These are phyloP conservation scores for Metroxylon sagu DNA, from an alignment of 176 grass and related monocot species.

Conservation along the genomic window DNA sequence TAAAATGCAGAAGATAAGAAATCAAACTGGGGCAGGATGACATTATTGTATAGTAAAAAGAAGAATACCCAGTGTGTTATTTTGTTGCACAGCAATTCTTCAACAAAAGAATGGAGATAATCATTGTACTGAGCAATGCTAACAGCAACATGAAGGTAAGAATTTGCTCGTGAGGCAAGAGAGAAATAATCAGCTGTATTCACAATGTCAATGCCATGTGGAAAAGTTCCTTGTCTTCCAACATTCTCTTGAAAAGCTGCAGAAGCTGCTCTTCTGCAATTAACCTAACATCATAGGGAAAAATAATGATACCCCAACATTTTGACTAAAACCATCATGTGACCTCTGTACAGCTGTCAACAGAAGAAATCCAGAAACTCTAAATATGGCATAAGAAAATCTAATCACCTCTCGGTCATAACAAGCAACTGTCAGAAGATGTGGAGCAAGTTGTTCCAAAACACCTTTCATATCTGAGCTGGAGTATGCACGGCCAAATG, in stretches of 20 bases:
- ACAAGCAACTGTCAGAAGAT: constrained; percentile 78
- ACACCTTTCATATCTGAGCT: constrained; percentile 72
- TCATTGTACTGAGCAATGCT: constrained; percentile 69
- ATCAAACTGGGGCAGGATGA: no score
- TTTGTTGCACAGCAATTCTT: constrained; percentile 78
- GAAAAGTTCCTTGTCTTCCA: constrained; percentile 84
- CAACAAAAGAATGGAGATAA: constrained; percentile 81
- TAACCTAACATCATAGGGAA: constrained; percentile 59
- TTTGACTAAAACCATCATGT: no score
- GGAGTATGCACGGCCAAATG: constrained; percentile 93
- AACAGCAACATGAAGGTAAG: constrained; percentile 77
- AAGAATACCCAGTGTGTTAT: constrained; percentile 81
- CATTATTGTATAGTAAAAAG: constrained; percentile 3
- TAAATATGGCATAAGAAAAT: constrained; percentile 9
- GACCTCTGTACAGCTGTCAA: no score
- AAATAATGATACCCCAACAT: neutral
- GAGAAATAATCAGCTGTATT: constrained; percentile 90
- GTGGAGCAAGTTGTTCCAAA: constrained; percentile 82
- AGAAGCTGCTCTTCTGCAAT: constrained; percentile 97
- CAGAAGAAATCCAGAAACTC: constrained; percentile 14
- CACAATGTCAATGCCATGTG: constrained; percentile 89
- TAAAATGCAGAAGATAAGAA: no score
- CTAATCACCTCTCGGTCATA: constrained; percentile 93
- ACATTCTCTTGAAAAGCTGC: constrained; percentile 99
- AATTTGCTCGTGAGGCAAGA: constrained; percentile 79